Base-by-base conservation (phyloP, 1,284 basidiomycete species). In the Cryptococcus sp. region DNA sequence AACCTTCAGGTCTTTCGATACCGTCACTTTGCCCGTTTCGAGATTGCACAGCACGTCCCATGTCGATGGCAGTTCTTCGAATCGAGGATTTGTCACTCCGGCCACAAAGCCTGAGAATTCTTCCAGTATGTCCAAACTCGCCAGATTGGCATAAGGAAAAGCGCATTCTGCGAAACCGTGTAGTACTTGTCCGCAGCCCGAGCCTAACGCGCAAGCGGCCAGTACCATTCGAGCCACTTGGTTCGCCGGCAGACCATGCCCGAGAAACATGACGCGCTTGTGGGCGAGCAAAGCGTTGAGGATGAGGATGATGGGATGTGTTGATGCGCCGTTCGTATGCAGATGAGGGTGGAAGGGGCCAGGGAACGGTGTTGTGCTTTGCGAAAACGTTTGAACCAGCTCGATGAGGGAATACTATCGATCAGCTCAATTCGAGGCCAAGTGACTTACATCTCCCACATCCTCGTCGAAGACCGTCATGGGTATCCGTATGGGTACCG, bases 11-110 rank as follows among this genome's bases (percentile, higher is more conserved):
- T 75, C 69, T 74, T 89, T 93, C 45, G 89, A 87, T 1, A 97
- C 87, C 2, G 87, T 88, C 61, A 97, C 88, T 52, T 86, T 86
- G 5, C 91, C 91, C 0, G 87, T 87, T 54, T 91, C 88, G 59
- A 96, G 86, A 72, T 97, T 92, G 75, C 92, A 90, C 41, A 97
- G 81, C 1, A 99, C 82, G 76, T 99, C 94, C 95, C 95, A 99
- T 27, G 78, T 78, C 17, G 85, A 83, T 1, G 87, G 86, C 0
- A 89, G 85, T 8, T 89, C 84, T 70, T 94, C 91, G 74, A 97
- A 97, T 35, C 95, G 91, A 1, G 94, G 94, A 72, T 99, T 98
- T 3, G 91, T 95, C 1, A 97, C 93, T 3, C 94, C 94, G 5
- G 93, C 94, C 56, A 99, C 93, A 75, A 89, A 99, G 13, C 90